Evolutionary conservation across 805 yeast species (phyloP).

Genomic region (Sungouiella blattae): DNA sequence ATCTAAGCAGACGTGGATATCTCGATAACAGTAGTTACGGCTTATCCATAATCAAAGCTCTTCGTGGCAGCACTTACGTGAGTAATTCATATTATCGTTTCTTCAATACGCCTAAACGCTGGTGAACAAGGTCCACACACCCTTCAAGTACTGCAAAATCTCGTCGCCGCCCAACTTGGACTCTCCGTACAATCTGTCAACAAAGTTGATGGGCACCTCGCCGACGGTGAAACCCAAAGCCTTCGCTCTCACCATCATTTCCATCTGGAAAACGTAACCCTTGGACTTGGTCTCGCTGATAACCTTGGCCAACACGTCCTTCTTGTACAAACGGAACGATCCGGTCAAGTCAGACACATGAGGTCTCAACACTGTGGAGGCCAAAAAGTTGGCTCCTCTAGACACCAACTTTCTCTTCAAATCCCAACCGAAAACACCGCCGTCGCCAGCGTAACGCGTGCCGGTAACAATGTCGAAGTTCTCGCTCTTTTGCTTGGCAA

Average conservation of each 20-base stretch:
- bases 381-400: slow-evolving; percentile 77
- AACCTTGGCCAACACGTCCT: slow-evolving; percentile 61
- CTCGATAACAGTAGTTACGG: neutral
- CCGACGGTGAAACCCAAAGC: slow-evolving; percentile 70
- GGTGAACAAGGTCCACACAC: slow-evolving; percentile 68
- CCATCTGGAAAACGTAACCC: slow-evolving; percentile 86
- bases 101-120: slow-evolving; percentile 46
- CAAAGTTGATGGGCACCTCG: slow-evolving; percentile 76
- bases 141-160: slow-evolving; percentile 72
- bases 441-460: slow-evolving; percentile 75
- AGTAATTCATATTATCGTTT: neutral
- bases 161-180: slow-evolving; percentile 78
- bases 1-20: neutral
- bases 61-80: neutral
- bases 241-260: slow-evolving; percentile 81
- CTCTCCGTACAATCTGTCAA: slow-evolving; percentile 77
- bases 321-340: slow-evolving; percentile 71
- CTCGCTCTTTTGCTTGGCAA: slow-evolving; percentile 53
- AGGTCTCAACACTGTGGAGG: slow-evolving; percentile 68
- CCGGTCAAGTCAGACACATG: slow-evolving; percentile 74
- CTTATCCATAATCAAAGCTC: neutral
- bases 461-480: slow-evolving; percentile 54
- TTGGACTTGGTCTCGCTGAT: slow-evolving; percentile 67
- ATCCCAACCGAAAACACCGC: slow-evolving; percentile 85
- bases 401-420: slow-evolving; percentile 73